Evolutionary conservation across 2,329 filamentous ascomycete genomes (phyloP).

Genomic region (Sarocladium brachiariae): DNA sequence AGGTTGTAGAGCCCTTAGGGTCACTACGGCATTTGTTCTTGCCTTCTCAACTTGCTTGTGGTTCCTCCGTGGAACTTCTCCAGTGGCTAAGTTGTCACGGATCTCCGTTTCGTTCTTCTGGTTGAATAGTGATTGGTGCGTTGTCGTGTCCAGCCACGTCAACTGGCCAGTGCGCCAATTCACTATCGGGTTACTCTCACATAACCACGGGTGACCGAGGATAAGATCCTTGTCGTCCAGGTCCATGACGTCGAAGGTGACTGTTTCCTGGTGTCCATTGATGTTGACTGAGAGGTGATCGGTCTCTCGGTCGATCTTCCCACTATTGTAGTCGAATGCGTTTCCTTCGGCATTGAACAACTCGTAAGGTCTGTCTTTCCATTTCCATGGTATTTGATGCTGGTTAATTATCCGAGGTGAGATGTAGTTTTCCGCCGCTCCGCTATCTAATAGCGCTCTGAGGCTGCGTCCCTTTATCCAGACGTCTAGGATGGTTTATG

Average conservation of each 20-base stretch:
- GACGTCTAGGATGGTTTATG: background rate
- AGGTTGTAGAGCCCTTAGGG: constrained; percentile 1
- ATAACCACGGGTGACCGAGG: background rate
- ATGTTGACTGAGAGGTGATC: background rate
- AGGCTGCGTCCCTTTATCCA: background rate
- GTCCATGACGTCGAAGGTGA: background rate
- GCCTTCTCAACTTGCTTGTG: no score
- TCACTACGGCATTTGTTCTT: no score
- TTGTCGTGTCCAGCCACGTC: background rate
- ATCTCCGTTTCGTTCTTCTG: no score
- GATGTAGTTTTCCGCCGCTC: background rate
- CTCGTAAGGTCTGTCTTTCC: background rate
- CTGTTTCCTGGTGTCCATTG: background rate
- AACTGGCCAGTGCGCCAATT: background rate
- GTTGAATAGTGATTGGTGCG: background rate
- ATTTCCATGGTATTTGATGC: background rate
- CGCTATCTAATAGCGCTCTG: constrained; percentile 1
- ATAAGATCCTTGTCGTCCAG: background rate
- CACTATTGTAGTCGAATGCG: constrained; percentile 6
- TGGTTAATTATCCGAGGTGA: background rate
- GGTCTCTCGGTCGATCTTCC: background rate
- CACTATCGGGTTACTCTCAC: background rate
- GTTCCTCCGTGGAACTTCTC: no score
- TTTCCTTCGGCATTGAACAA: background rate
- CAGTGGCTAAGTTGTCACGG: no score